These are phyloP conservation scores for Trichocomaceae sp. DNA, from an alignment of 2,329 filamentous ascomycete genomes.

Conservation along the genomic window DNA sequence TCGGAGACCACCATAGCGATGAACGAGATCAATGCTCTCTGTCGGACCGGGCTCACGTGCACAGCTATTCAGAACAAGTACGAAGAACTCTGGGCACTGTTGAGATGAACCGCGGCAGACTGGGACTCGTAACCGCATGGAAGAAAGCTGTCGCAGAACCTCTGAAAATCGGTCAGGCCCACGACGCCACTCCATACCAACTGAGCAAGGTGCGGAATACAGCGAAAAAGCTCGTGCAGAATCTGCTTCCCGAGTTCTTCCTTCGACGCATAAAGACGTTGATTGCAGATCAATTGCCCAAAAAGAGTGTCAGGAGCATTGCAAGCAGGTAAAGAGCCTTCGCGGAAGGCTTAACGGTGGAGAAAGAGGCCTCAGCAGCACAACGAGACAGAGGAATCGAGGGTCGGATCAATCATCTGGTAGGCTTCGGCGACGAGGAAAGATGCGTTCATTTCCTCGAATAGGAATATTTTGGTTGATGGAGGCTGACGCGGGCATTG, in stretches of 20 bases:
- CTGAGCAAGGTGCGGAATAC: constrained; percentile 74
- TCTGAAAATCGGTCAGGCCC: constrained; percentile 79
- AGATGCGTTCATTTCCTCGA: too few species aligned
- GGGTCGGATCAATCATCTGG: too few species aligned
- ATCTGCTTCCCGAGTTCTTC: constrained; percentile 84
- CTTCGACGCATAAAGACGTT: constrained; percentile 86
- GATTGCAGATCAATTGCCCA: constrained; percentile 86
- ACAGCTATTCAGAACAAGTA: constrained; percentile 98
- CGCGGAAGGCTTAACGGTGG: too few species aligned
- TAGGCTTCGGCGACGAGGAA: too few species aligned
- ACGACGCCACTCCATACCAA: constrained; percentile 79
- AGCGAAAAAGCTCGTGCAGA: constrained; percentile 75
- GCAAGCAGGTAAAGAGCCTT: too few species aligned
- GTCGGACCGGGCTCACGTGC: constrained; percentile 85
- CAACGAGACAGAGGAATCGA: too few species aligned
- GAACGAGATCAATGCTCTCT: constrained; percentile 84
- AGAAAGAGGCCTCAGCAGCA: too few species aligned
- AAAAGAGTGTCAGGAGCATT: too few species aligned
- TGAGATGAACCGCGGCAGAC: constrained; percentile 81
- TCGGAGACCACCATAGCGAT: constrained; percentile 78
- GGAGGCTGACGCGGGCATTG: too few species aligned
- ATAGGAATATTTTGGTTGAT: too few species aligned
- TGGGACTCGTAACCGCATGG: constrained; percentile 68
- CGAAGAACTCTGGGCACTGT: constrained; percentile 88
- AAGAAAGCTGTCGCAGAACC: constrained; percentile 69